Evolutionary conservation across 1,139 yeast species (phyloP).

Genomic region (Pichia inconspicua): DNA sequence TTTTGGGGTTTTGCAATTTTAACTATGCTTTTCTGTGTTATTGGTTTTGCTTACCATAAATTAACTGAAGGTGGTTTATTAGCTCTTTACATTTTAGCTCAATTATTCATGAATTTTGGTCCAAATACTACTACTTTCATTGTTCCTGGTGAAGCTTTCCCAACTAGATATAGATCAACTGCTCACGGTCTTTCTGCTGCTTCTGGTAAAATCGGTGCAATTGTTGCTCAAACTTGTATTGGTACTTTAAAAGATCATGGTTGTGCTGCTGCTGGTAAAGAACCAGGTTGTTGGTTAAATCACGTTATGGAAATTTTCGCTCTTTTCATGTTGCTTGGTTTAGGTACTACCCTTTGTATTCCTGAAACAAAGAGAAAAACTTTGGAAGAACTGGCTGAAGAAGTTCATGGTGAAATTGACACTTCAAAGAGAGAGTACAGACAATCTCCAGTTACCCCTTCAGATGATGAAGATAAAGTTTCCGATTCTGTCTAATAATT

Average conservation of each 20-base stretch:
- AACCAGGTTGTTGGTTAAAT: constrained; percentile 68
- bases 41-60: constrained; percentile 75
- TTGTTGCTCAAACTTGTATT: constrained; percentile 84
- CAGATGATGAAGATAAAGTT: constrained; percentile 24
- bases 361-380: constrained; percentile 92
- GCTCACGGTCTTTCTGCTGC: constrained; percentile 99
- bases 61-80: constrained; percentile 56
- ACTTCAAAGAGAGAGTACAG: constrained; percentile 14
- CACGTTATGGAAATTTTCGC: constrained; percentile 93
- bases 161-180: constrained; percentile 95
- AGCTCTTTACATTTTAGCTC: constrained; percentile 67
- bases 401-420: constrained; percentile 69
- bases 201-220: constrained; percentile 92
- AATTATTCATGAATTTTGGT: constrained; percentile 85
- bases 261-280: constrained; percentile 45
- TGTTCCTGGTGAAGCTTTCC: constrained; percentile 94
- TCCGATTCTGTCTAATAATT: constrained; percentile 19
- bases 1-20: constrained; percentile 62
- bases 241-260: constrained; percentile 78
- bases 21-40: constrained; percentile 59
- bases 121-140: constrained; percentile 95
- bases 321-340: constrained; percentile 77
- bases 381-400: constrained; percentile 71
- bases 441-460: constrained; percentile 6
- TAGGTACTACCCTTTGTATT: constrained; percentile 52